Evolutionary conservation across 2,329 filamentous ascomycete species (phyloP).

Genomic region (Zymoseptoria passerinii): DNA sequence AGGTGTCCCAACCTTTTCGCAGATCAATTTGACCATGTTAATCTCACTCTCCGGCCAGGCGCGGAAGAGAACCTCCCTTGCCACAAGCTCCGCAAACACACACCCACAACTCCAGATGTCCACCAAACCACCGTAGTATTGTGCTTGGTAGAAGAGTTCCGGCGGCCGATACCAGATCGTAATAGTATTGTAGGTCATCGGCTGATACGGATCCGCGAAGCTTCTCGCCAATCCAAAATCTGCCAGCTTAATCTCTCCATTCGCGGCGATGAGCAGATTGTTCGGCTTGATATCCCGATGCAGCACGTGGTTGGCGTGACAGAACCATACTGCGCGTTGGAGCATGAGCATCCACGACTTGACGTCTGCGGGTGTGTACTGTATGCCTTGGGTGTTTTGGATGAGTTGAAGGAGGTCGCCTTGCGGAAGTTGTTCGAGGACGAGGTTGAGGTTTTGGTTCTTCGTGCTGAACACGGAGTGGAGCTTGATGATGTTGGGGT

Average conservation of each 20-base stretch:
- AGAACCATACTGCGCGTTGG: slow-evolving; percentile 87
- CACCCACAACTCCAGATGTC: slow-evolving; percentile 91
- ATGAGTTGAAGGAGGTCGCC: slow-evolving; percentile 94
- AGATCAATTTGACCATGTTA: slow-evolving; percentile 77
- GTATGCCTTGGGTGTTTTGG: slow-evolving; percentile 67
- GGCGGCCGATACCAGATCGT: slow-evolving; percentile 95
- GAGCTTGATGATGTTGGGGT: slow-evolving; percentile 91
- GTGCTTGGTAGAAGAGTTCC: slow-evolving; percentile 83
- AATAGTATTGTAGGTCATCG: slow-evolving; percentile 92
- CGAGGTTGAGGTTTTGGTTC: slow-evolving; percentile 91
- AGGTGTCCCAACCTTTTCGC: slow-evolving; percentile 77
- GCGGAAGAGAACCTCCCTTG: slow-evolving; percentile 68
- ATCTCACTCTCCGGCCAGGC: slow-evolving; percentile 71
- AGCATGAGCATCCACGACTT: slow-evolving; percentile 99
- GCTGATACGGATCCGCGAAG: slow-evolving; percentile 75
- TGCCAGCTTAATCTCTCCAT: slow-evolving; percentile 88
- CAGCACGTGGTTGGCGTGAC: slow-evolving; percentile 85
- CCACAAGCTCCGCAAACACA: slow-evolving; percentile 84
- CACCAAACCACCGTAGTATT: slow-evolving; percentile 81
- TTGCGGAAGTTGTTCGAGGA: slow-evolving; percentile 87
- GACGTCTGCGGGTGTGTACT: slow-evolving; percentile 81
- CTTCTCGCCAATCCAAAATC: slow-evolving; percentile 92
- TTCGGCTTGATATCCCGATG: slow-evolving; percentile 99
- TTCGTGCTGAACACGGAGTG: slow-evolving; percentile 92
- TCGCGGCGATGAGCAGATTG: slow-evolving; percentile 87